Percentiles rank a stretch among this genome's conserved stretches.
Evolutionary conservation across 192 early-diverging fungal species (phyloP).

Genomic region (Neocallimastix lanati): DNA sequence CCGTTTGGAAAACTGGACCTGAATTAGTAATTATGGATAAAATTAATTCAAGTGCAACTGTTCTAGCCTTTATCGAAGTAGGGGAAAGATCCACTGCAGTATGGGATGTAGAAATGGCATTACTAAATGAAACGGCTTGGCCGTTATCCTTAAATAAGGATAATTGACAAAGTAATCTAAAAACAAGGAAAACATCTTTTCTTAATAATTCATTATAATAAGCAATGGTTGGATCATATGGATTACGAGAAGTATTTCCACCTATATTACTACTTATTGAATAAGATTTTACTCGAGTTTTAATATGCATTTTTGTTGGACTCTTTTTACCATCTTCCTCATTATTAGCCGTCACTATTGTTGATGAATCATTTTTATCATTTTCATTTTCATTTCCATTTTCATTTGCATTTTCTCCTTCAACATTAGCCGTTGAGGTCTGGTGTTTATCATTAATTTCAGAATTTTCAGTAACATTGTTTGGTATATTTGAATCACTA

Average conservation of each 20-base stretch:
- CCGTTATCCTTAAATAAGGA: slow-evolving; percentile 18
- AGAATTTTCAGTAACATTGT: not conserved
- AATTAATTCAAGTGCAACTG: slow-evolving; percentile 32
- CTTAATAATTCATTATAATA: slow-evolving; percentile 30
- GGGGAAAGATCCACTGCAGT: slow-evolving; percentile 14
- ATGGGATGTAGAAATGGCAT: slow-evolving; percentile 3
- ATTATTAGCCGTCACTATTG: not conserved
- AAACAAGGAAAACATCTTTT: slow-evolving; percentile 24
- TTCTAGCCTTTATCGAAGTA: slow-evolving; percentile 11
- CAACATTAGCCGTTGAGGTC: no score
- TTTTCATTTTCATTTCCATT: not conserved
- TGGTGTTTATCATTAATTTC: no score
- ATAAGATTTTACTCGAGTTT: not conserved
- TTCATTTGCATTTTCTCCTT: not conserved
- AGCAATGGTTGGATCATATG: slow-evolving; percentile 26
- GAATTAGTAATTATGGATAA: slow-evolving; percentile 28
- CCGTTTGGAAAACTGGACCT: slow-evolving; percentile 21
- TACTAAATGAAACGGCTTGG: not conserved
- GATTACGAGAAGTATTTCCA: slow-evolving; percentile 5
- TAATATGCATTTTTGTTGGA: not conserved
- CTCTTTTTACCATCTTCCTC: not conserved
- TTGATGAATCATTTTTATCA: not conserved
- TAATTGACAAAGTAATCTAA: slow-evolving; percentile 28
- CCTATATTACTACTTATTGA: not conserved
- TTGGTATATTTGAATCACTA: not conserved